Conservation (phyloP, 306 rosid species). For the Clitoria ternatea region DNA sequence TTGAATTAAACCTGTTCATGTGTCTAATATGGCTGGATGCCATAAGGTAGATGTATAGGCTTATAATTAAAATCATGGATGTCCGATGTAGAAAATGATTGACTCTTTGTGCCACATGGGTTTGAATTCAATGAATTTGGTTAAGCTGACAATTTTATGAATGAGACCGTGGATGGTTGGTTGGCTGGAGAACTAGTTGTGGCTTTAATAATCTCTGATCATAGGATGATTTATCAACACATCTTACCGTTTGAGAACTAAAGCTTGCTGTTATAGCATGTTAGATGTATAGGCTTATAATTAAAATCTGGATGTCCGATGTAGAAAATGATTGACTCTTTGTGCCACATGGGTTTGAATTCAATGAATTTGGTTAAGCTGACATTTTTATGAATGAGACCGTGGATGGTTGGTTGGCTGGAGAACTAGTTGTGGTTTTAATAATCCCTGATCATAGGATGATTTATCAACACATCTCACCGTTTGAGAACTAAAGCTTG, state of each 20-base stretch:
- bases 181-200: neutral
- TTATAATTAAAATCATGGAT: slow-evolving; percentile 6
- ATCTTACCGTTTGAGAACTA: slow-evolving; percentile 6
- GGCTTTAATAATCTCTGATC: neutral
- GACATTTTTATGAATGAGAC: neutral
- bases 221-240: neutral
- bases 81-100: neutral
- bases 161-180: slow-evolving; percentile 6
- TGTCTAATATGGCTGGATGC: neutral
- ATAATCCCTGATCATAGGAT: neutral
- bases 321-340: slow-evolving; percentile 2
- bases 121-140: slow-evolving; percentile 12
- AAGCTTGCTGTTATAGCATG: neutral
- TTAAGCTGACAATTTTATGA: neutral
- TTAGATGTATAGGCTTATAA: neutral
- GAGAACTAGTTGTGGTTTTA: neutral
- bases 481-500: neutral
- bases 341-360: slow-evolving; percentile 8
- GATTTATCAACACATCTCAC: neutral
- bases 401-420: slow-evolving; percentile 2
- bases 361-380: neutral
- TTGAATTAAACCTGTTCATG: neutral
- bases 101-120: neutral
- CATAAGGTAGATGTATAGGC: slow-evolving; percentile 1
- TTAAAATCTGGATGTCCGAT: neutral